Evolutionary conservation across 768 basidiomycete genomes (phyloP).

Genomic region (Gyrodon lividus): DNA sequence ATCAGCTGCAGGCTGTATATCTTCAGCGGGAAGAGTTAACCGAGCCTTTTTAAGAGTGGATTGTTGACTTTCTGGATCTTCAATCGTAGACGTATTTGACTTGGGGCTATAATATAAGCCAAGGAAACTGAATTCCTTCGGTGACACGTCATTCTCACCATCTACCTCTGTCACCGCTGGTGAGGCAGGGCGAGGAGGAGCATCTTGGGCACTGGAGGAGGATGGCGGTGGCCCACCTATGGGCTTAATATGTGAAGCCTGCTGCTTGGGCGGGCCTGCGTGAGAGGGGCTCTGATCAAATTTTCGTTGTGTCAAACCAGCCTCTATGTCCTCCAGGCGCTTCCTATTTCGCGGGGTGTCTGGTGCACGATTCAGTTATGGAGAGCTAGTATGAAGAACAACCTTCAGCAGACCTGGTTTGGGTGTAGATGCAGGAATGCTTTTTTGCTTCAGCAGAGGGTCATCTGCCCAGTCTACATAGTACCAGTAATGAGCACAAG

Average conservation of each 20-base stretch:
- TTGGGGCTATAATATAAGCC: conserved; percentile 20
- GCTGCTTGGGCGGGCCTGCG: conserved; percentile 5
- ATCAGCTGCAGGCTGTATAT: neutral
- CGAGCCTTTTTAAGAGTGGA: conserved; percentile 26
- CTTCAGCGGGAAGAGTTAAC: conserved; percentile 1
- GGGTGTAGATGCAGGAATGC: neutral
- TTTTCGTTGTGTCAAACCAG: conserved; percentile 17
- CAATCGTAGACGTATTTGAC: neutral
- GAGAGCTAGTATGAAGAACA: too few relatives aligned
- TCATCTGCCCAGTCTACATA: conserved; percentile 37
- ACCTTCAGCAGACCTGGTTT: neutral
- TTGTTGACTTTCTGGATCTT: conserved; percentile 17
- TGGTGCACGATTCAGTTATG: neutral
- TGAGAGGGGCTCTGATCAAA: conserved; percentile 12
- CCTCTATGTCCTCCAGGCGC: conserved; percentile 15
- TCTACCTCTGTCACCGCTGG: conserved; percentile 26
- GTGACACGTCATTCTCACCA: conserved; percentile 14
- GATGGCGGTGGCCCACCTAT: neutral
- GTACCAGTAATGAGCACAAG: neutral
- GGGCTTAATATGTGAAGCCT: neutral
- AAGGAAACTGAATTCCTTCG: conserved; percentile 23
- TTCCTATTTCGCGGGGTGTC: conserved; percentile 8
- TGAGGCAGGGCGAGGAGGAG: conserved; percentile 23
- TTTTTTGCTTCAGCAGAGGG: conserved; percentile 8
- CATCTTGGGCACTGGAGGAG: neutral